These are phyloP conservation scores for Neonectria hederae DNA, from an alignment of 2,329 filamentous ascomycete genomes.

Conservation along the genomic window DNA sequence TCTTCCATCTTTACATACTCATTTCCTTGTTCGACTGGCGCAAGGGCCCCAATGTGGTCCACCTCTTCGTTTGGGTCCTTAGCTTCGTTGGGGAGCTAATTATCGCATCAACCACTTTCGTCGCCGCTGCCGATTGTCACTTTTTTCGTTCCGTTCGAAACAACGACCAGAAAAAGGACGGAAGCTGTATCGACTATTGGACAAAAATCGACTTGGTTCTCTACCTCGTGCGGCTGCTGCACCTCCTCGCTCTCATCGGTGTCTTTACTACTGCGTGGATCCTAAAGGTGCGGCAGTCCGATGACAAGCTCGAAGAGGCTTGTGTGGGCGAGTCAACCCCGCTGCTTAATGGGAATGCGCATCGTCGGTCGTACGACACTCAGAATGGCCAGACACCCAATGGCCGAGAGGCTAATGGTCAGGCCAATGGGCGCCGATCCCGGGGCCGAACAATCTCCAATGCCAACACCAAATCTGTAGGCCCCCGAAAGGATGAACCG, in stretches of 20 bases:
- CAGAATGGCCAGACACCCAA: conserved; percentile 41
- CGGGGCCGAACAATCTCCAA: conserved; percentile 51
- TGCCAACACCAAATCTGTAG: conserved; percentile 48
- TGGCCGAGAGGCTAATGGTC: conserved; percentile 40
- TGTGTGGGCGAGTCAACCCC: conserved; percentile 68
- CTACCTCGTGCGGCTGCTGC: conserved; percentile 72
- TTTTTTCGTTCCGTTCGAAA: conserved; percentile 57
- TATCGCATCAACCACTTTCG: conserved; percentile 74
- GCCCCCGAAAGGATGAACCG: conserved; percentile 64
- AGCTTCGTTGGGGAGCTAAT: conserved; percentile 77
- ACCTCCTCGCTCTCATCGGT: conserved; percentile 70
- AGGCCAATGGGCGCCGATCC: conserved; percentile 44
- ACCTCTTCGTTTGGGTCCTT: conserved; percentile 81
- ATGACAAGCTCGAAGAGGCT: conserved; percentile 51
- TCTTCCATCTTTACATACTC: conserved; percentile 86
- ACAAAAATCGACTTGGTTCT: conserved; percentile 69
- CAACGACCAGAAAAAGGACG: conserved; percentile 38
- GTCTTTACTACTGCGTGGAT: conserved; percentile 54
- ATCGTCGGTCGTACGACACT: conserved; percentile 49
- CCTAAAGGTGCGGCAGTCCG: conserved; percentile 52
- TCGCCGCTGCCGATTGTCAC: conserved; percentile 74
- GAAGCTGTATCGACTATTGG: conserved; percentile 51
- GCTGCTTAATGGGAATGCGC: conserved; percentile 62
- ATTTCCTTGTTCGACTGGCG: conserved; percentile 87
- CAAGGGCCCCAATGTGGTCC: conserved; percentile 81